phyloP scores from a whole-genome alignment of 208 protist species.

The Angomonas desouzai region DNA sequence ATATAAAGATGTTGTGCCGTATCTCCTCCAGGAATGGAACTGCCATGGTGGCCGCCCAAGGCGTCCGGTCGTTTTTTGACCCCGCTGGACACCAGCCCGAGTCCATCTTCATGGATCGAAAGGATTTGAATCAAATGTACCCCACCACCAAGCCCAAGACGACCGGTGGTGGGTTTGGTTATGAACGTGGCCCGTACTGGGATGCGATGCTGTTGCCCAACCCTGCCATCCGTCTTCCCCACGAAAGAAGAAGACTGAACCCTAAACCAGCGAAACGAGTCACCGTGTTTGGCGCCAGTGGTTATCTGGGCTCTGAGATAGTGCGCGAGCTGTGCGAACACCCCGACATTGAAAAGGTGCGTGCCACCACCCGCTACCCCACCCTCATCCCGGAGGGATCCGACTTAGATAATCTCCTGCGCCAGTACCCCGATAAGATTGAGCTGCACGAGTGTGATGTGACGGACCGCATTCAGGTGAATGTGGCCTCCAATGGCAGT shows the following conservation, averaged over 20 bases:
- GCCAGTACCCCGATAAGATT: slow-evolving; percentile 85
- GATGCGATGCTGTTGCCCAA: slow-evolving; percentile 86
- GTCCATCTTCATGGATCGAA: slow-evolving; percentile 88
- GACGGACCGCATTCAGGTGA: slow-evolving; percentile 89
- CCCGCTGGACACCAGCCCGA: slow-evolving; percentile 84
- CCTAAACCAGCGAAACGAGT: slow-evolving; percentile 86
- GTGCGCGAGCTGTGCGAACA: slow-evolving; percentile 89
- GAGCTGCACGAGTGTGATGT: slow-evolving; percentile 92
- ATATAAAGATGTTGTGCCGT: slow-evolving; percentile 36
- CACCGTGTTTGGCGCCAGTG: slow-evolving; percentile 84
- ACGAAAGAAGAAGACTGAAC: slow-evolving; percentile 84
- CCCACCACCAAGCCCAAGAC: slow-evolving; percentile 85
- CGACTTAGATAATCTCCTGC: slow-evolving; percentile 81
- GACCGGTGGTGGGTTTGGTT: slow-evolving; percentile 86
- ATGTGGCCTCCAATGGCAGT: slow-evolving; percentile 87
- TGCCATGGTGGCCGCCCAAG: slow-evolving; percentile 18
- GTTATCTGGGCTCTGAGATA: slow-evolving; percentile 86
- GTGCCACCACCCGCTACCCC: slow-evolving; percentile 85
- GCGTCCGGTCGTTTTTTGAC: slow-evolving; percentile 75
- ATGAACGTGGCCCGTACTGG: slow-evolving; percentile 88
- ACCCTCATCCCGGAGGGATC: slow-evolving; percentile 86
- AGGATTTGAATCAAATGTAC: slow-evolving; percentile 90
- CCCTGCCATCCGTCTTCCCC: slow-evolving; percentile 81
- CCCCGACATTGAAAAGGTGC: slow-evolving; percentile 85
- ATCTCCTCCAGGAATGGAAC: slow-evolving; percentile 19